A percentile compares a stretch with the other conserved stretches of the same genome.
phyloP scores from a whole-genome alignment of 2,329 filamentous ascomycete genomes.

The Monosporascus sp. region DNA sequence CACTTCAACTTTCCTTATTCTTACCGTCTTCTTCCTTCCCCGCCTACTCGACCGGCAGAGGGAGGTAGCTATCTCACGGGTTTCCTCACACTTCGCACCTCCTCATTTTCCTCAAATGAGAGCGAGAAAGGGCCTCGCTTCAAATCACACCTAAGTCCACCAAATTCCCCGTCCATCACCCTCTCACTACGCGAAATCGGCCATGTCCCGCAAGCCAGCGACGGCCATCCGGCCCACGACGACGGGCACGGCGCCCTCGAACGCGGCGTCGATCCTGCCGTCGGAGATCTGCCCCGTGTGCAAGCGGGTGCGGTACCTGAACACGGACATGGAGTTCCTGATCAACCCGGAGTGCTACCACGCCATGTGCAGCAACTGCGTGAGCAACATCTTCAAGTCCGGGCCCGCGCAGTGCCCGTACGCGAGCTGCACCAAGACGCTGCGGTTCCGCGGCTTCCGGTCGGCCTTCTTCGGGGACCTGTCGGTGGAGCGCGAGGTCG shows the following conservation, averaged over 20 bases:
- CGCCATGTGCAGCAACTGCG: constrained; percentile 95
- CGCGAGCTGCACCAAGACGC: constrained; percentile 78
- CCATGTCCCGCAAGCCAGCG: constrained; percentile 34
- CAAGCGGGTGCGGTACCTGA: constrained; percentile 94
- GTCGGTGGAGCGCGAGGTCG: constrained; percentile 84
- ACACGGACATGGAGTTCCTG: constrained; percentile 87
- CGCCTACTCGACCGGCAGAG: too few species aligned
- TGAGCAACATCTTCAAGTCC: constrained; percentile 87
- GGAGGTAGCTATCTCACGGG: too few species aligned
- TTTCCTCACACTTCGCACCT: too few species aligned
- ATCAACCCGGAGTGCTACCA: constrained; percentile 99
- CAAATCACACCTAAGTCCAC: too few species aligned
- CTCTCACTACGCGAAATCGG: background rate
- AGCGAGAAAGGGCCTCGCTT: too few species aligned
- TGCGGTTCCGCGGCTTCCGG: constrained; percentile 80
- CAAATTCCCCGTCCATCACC: too few species aligned
- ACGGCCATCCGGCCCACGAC: constrained; percentile 12
- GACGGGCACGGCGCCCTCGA: constrained; percentile 17
- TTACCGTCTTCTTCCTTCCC: too few species aligned
- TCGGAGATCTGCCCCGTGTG: constrained; percentile 91
- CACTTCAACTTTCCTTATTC: too few species aligned
- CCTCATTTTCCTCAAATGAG: too few species aligned
- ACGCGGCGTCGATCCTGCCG: constrained; percentile 15
- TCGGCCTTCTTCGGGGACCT: constrained; percentile 88
- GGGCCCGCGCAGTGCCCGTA: constrained; percentile 92